Conservation (phyloP, 805 yeast genomes). For the Metschnikowia corniflorae region DNA sequence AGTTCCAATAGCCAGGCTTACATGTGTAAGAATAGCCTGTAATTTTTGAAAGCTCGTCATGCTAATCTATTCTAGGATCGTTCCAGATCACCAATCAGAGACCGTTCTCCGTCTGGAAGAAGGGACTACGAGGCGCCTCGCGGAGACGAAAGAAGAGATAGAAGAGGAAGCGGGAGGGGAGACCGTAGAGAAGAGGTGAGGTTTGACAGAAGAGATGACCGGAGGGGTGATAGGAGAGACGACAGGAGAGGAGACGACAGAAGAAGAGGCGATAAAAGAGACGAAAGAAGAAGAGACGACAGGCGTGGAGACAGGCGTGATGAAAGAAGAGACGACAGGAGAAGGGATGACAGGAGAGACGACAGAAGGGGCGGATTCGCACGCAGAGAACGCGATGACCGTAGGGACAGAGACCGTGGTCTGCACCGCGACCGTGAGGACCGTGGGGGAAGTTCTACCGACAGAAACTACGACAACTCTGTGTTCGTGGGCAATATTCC, state of each 20-base stretch:
- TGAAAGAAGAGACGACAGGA: conserved; percentile 13
- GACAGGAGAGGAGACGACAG: conserved; percentile 12
- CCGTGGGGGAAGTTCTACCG: conserved; percentile 5
- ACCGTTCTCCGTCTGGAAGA: conserved; percentile 35
- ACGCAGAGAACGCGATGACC: conserved; percentile 6
- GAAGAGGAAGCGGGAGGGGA: conserved; percentile 15
- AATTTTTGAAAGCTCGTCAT: conserved; percentile 2
- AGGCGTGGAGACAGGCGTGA: conserved; percentile 14
- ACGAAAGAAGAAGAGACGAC: conserved; percentile 27
- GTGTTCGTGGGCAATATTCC: conserved; percentile 74
- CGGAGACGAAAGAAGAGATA: conserved; percentile 12
- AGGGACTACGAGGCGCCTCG: conserved; percentile 27
- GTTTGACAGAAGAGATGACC: conserved; percentile 21
- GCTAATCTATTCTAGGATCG: conserved; percentile 22
- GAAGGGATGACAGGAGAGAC: conserved; percentile 16
- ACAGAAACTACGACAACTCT: conserved; percentile 57
- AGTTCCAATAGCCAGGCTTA: no score
- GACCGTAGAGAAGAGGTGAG: conserved; percentile 28
- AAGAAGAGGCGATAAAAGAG: no score
- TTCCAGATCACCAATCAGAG: conserved; percentile 26
- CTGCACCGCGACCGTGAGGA: conserved; percentile 23
- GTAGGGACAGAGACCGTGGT: conserved; percentile 17
- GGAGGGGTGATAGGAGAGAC: conserved; percentile 15
- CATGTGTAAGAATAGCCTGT: no score
- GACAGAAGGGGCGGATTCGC: conserved; percentile 13